These are phyloP conservation scores for Xylaria sp. DNA, from an alignment of 2,329 filamentous ascomycete genomes.

Conservation along the genomic window DNA sequence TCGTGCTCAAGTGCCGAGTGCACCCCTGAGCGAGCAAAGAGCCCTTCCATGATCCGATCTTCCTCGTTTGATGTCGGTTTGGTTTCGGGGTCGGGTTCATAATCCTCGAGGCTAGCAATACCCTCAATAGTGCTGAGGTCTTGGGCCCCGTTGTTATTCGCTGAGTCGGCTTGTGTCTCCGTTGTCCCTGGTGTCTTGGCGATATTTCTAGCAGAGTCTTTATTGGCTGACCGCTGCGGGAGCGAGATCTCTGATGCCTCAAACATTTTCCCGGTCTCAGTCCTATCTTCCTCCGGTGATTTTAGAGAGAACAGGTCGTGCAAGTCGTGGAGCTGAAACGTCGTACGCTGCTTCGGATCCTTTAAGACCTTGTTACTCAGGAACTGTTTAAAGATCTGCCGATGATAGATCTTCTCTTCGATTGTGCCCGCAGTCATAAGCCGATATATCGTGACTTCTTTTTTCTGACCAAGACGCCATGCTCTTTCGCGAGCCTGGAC, in stretches of 20 bases:
- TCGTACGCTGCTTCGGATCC: slow-evolving; percentile 90
- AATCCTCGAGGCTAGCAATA: slow-evolving; percentile 35
- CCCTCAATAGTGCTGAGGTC: slow-evolving; percentile 41
- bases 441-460: slow-evolving; percentile 92
- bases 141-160: slow-evolving; percentile 28
- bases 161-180: slow-evolving; percentile 8
- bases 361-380: slow-evolving; percentile 94
- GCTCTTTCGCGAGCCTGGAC: slow-evolving; percentile 93
- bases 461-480: slow-evolving; percentile 93
- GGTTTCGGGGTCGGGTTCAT: slow-evolving; percentile 51
- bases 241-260: slow-evolving; percentile 81
- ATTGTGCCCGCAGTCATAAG: slow-evolving; percentile 98
- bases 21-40: slow-evolving; percentile 84
- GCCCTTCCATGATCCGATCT: slow-evolving; percentile 81
- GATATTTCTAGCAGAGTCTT: slow-evolving; percentile 1
- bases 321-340: slow-evolving; percentile 85
- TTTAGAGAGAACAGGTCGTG: slow-evolving; percentile 89
- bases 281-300: slow-evolving; percentile 66
- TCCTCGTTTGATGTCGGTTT: slow-evolving; percentile 57
- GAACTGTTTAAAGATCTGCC: slow-evolving; percentile 98
- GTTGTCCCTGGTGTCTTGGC: slow-evolving; percentile 6
- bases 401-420: slow-evolving; percentile 98
- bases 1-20: slow-evolving; percentile 95
- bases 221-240: slow-evolving; percentile 37
- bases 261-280: slow-evolving; percentile 85